Evolutionary conservation across 2,329 filamentous ascomycete genomes (phyloP), one percentile per base, ranked within the genome.

Genomic region (Penicillium sp.): DNA sequence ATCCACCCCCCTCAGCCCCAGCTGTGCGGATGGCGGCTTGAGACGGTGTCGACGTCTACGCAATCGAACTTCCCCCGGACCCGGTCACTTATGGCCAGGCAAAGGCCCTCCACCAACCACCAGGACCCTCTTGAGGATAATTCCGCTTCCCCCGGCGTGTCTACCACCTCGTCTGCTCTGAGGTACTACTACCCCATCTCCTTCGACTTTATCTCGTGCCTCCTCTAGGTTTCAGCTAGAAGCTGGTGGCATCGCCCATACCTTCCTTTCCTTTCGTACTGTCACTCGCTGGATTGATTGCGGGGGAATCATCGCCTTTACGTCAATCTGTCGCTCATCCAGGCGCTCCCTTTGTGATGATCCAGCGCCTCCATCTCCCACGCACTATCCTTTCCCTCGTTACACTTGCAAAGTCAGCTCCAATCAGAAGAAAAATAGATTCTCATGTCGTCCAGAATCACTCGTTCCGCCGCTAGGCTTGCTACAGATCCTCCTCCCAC

Each of bases 381-480:
- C 22, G 11, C 6, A 11, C 22, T 23, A 6, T 6, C 22, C 22
- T 23, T 23, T 23, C 22, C 22, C 11, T 23, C 22, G 11, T 23
- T 29, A 9, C 22, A 22, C 23, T 7, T 9, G 18, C 18, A 5
- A 22, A 22, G 5, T 22, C 18, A 22, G 9, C 18, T 5, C 9
- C 5, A 22, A 22, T 22, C 18, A 22, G 18, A 22, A 30, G 13
- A 44, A 59, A 55, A 51, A 52, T 60, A 61, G 48, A 64, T 73
- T 82, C 85, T 90, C 81, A 95, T 95, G 88, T 86, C 85, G 79
- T 74, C 81, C 78, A 95, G 89, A 85, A 82, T 92, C 60, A 95
- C 90, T 75, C 87, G 90, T 74, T 92, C 89, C 60, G 84, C 89
- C 68, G 84, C 89, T 73, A 88, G 88, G 75, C 82, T 86, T 78